phyloP scores from a whole-genome alignment of 768 basidiomycete genomes.

The Ramaria sp. region DNA sequence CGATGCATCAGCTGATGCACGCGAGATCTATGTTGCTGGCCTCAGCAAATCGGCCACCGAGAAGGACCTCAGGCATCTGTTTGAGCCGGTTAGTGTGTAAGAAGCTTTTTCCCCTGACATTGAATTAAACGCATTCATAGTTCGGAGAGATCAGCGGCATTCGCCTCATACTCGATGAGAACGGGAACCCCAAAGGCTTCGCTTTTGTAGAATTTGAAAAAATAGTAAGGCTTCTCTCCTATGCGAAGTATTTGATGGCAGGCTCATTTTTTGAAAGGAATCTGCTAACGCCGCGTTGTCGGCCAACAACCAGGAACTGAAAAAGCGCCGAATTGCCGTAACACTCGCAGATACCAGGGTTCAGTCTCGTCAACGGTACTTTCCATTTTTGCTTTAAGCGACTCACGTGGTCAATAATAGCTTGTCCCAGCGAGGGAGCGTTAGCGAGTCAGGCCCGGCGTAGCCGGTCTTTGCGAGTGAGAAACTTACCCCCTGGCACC shows the following conservation, averaged over 20 bases:
- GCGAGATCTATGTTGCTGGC: conserved; percentile 83
- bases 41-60: conserved; percentile 70
- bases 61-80: conserved; percentile 67
- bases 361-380: conserved; percentile 41
- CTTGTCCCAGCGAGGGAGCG: not conserved
- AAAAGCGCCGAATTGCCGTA: conserved; percentile 83
- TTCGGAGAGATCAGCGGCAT: conserved; percentile 78
- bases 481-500: conserved; percentile 59
- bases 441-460: conserved; percentile 36
- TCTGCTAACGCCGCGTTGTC: conserved; percentile 60
- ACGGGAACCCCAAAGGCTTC: conserved; percentile 68
- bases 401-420: not conserved
- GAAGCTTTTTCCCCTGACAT: not conserved
- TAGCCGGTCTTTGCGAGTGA: conserved; percentile 67
- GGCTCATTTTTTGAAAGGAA: conserved; percentile 29
- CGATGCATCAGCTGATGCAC: conserved; percentile 73
- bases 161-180: conserved; percentile 63
- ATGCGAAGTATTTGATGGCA: not conserved
- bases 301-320: conserved; percentile 81
- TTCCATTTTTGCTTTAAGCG: conserved; percentile 5
- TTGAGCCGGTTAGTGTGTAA: conserved; percentile 48
- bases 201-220: conserved; percentile 88
- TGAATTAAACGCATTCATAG: conserved; percentile 26
- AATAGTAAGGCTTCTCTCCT: conserved; percentile 41
- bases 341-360: conserved; percentile 72